Evolutionary conservation across 176 grass and related monocot genomes (phyloP).

Genomic region (Ampelocalamus luodianensis): DNA sequence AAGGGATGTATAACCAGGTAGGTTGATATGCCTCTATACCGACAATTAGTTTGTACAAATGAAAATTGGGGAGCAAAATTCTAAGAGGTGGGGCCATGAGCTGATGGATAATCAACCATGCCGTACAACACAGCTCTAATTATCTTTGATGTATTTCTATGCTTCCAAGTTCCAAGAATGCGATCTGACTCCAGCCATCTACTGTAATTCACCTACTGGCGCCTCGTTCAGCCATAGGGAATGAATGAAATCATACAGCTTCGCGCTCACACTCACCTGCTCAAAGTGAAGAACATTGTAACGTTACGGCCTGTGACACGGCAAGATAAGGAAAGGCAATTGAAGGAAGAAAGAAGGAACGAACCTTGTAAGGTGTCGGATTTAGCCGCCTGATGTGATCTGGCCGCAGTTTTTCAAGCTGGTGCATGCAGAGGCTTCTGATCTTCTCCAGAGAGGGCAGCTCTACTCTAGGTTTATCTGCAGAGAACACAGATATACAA

Average conservation of each 20-base stretch:
- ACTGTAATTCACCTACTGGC: constrained; percentile 82
- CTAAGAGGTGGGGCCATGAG: constrained; percentile 1
- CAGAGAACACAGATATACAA: constrained; percentile 8
- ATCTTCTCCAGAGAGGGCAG: constrained; percentile 71
- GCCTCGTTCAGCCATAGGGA: constrained; percentile 88
- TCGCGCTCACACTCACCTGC: constrained; percentile 86
- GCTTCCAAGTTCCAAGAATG: constrained; percentile 40
- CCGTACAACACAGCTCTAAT: constrained; percentile 31
- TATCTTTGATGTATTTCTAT: constrained; percentile 34
- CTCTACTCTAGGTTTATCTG: constrained; percentile 80
- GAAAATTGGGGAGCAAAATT: constrained; percentile 37
- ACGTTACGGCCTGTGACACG: neutral
- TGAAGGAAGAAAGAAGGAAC: neutral
- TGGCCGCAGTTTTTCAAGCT: constrained; percentile 76
- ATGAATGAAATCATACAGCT: constrained; percentile 94
- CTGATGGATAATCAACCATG: constrained; percentile 5
- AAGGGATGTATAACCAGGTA: constrained; percentile 38
- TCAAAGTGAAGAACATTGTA: constrained; percentile 23
- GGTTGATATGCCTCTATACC: constrained; percentile 38
- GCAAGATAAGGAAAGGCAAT: neutral
- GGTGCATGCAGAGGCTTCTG: constrained; percentile 86
- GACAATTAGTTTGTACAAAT: constrained; percentile 28
- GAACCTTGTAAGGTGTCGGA: constrained; percentile 96
- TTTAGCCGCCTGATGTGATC: constrained; percentile 97
- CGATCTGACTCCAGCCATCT: constrained; percentile 41